Percentiles rank a stretch among this genome's conserved stretches.
Evolutionary conservation across 1,139 yeast genomes (phyloP).

Genomic region (Debaryomyces psychrophilus): DNA sequence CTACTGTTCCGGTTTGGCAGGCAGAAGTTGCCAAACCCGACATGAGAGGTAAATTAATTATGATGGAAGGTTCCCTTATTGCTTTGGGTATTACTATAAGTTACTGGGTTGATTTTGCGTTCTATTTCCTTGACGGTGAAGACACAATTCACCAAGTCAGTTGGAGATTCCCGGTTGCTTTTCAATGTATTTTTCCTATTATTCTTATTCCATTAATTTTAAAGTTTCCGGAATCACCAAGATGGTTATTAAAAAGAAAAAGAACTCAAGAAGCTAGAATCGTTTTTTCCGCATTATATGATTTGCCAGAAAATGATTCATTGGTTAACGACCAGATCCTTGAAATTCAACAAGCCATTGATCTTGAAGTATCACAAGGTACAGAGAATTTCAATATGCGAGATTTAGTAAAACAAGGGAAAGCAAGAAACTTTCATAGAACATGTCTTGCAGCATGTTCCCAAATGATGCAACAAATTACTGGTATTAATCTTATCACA

Average conservation of each 20-base stretch:
- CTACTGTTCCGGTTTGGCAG: constrained; percentile 45
- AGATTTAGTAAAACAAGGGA: constrained; percentile 40
- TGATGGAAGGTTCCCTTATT: constrained; percentile 42
- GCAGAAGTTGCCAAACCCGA: constrained; percentile 41
- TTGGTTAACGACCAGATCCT: constrained; percentile 32
- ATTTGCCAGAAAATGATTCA: constrained; percentile 31
- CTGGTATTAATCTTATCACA: constrained; percentile 44
- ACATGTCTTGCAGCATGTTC: constrained; percentile 50
- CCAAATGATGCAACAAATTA: constrained; percentile 48
- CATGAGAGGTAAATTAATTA: constrained; percentile 38
- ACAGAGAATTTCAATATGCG: constrained; percentile 27
- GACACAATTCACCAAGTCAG: constrained; percentile 19
- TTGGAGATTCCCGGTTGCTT: constrained; percentile 55
- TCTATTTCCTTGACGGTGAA: constrained; percentile 35
- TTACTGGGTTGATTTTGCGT: constrained; percentile 50
- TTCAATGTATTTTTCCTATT: constrained; percentile 43
- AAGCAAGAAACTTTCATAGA: constrained; percentile 51
- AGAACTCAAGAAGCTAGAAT: constrained; percentile 51
- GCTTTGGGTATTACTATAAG: constrained; percentile 45
- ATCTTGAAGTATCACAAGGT: constrained; percentile 28
- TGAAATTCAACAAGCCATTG: constrained; percentile 34
- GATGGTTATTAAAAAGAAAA: constrained; percentile 48
- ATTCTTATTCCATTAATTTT: constrained; percentile 31
- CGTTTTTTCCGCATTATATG: constrained; percentile 49
- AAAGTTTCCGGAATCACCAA: constrained; percentile 53